Evolutionary conservation across 805 yeast genomes (phyloP).

Genomic region (Kodamaea hsintzibuensis): DNA sequence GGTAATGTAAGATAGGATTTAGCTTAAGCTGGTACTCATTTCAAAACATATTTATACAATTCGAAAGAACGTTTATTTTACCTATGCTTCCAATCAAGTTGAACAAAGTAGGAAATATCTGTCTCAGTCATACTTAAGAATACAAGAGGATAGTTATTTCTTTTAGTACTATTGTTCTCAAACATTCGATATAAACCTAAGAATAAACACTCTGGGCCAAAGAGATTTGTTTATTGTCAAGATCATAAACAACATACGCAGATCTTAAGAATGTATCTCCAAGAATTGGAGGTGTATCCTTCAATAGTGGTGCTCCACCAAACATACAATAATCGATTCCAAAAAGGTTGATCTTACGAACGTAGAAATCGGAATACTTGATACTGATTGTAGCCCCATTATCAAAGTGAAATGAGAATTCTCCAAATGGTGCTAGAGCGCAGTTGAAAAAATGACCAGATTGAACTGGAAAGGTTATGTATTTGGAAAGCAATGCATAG

Average conservation of each 20-base stretch:
- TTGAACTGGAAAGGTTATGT: background rate
- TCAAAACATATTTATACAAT: no score
- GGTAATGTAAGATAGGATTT: no score
- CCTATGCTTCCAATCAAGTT: no score
- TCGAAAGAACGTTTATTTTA: no score
- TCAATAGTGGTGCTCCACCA: background rate
- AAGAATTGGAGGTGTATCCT: constrained; percentile 11
- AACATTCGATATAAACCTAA: no score
- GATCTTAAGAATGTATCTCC: constrained; percentile 31
- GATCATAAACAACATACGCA: constrained; percentile 27
- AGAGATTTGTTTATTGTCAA: constrained; percentile 41
- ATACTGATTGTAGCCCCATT: constrained; percentile 2
- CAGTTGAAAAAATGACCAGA: background rate
- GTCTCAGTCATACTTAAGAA: no score
- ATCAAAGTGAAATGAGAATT: constrained; percentile 2
- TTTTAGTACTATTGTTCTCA: no score
- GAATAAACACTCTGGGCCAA: constrained; percentile 35
- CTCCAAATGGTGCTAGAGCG: constrained; percentile 4
- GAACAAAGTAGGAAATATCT: no score
- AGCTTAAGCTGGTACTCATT: no score
- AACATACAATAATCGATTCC: background rate
- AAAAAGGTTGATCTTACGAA: background rate
- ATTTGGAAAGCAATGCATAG: background rate
- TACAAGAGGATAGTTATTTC: no score
- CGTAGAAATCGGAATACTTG: constrained; percentile 1